A percentile compares a stretch with the other conserved stretches of the same genome.
Evolutionary conservation across 306 rosid genomes (phyloP).

Genomic region (Sicyos edulis): DNA sequence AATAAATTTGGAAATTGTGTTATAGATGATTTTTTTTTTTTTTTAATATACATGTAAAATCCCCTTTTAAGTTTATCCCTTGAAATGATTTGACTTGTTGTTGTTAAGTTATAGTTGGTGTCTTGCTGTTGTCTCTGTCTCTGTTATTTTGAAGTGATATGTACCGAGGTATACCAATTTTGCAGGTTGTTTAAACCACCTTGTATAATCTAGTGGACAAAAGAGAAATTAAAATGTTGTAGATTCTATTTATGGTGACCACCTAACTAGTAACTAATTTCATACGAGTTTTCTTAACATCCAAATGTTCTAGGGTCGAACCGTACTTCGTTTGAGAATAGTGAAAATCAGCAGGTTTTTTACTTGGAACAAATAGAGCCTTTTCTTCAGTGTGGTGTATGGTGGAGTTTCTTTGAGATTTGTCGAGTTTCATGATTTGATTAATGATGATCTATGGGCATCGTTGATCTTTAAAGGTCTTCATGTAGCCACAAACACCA

Average conservation of each 20-base stretch:
- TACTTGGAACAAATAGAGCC: not conserved
- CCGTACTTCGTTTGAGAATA: too few relatives aligned
- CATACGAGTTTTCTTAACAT: too few relatives aligned
- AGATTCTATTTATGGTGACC: too few relatives aligned
- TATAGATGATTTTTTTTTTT: too few relatives aligned
- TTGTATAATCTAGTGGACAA: too few relatives aligned
- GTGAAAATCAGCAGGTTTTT: not conserved
- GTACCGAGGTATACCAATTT: not conserved
- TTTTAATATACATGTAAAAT: too few relatives aligned
- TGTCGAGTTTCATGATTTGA: not conserved
- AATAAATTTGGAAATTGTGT: too few relatives aligned
- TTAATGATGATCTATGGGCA: not conserved
- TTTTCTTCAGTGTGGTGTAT: not conserved
- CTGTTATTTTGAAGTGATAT: not conserved
- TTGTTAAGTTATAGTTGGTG: not conserved
- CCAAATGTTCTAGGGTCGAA: too few relatives aligned
- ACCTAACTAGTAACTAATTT: too few relatives aligned
- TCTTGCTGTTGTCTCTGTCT: not conserved
- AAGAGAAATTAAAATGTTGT: too few relatives aligned
- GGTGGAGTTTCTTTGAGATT: not conserved
- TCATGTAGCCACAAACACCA: not conserved
- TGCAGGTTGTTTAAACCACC: not conserved
- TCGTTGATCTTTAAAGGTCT: not conserved
- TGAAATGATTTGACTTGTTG: not conserved
- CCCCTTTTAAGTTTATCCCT: not conserved